phyloP scores from a whole-genome alignment of 2,329 filamentous ascomycete genomes.

The Colletotrichum liriopes region DNA sequence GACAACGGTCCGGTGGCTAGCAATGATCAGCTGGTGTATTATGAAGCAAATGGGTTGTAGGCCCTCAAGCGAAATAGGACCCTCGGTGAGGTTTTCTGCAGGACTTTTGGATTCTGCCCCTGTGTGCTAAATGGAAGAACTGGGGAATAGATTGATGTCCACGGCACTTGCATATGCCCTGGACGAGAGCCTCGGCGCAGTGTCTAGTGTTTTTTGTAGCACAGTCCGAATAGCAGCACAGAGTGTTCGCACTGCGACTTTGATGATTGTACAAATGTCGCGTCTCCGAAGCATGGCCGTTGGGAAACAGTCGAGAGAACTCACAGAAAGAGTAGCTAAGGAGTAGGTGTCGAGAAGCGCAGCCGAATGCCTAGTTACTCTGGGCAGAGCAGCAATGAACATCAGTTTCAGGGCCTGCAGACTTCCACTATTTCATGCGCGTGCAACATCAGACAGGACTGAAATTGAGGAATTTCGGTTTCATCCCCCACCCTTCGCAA shows the following conservation, averaged over 20 bases:
- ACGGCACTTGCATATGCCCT: background rate
- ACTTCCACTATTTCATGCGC: background rate
- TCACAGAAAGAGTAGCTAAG: background rate
- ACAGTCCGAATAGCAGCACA: background rate
- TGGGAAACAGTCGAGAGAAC: background rate
- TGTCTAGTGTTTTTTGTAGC: background rate
- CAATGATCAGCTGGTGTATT: background rate
- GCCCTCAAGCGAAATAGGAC: background rate
- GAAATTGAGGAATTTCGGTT: background rate
- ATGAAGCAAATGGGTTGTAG: background rate
- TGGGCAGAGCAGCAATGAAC: background rate
- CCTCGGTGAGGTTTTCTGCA: background rate
- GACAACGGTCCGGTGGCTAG: no score
- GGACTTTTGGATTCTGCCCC: background rate
- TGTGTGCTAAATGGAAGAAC: background rate
- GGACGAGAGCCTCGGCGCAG: background rate
- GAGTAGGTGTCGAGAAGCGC: background rate
- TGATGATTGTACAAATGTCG: background rate
- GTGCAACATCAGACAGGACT: background rate
- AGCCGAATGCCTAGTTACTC: background rate
- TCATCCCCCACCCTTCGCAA: background rate
- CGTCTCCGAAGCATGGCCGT: background rate
- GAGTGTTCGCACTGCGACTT: background rate
- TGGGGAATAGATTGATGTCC: background rate
- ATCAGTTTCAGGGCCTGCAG: background rate